Evolutionary conservation across 176 grass and related monocot species (phyloP).

Genomic region (Triticum urartu): DNA sequence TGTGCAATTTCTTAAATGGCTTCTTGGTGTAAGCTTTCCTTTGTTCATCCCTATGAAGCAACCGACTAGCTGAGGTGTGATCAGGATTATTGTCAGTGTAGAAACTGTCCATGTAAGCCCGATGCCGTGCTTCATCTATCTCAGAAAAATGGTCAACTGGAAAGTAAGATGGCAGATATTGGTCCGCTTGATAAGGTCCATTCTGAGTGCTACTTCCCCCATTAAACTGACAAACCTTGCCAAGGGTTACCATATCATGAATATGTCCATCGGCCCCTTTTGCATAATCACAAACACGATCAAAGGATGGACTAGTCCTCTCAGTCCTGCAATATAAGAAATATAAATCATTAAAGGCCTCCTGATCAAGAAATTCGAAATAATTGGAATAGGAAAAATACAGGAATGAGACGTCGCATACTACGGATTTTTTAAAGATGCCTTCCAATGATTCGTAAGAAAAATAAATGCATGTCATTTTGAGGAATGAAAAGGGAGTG

Average conservation of each 20-base stretch:
- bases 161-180: conserved; percentile 4
- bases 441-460: not conserved
- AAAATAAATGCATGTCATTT: not conserved
- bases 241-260: not conserved
- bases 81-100: conserved; percentile 13
- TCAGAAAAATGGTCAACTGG: conserved; percentile 16
- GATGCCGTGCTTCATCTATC: conserved; percentile 21
- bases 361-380: not conserved
- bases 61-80: conserved; percentile 5
- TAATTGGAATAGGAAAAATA: not conserved
- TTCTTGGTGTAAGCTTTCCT: conserved; percentile 3
- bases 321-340: conserved; percentile 26
- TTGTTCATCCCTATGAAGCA: conserved; percentile 6
- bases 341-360: conserved; percentile 11
- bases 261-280: conserved; percentile 17
- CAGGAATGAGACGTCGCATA: not conserved
- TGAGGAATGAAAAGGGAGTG: not conserved
- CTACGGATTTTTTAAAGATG: not conserved
- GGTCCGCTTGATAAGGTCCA: conserved; percentile 24
- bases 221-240: conserved; percentile 19
- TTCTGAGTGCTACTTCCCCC: not conserved
- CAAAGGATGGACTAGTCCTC: conserved; percentile 3
- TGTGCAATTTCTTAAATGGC: not conserved
- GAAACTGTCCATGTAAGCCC: conserved; percentile 1
- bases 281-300: not conserved